A percentile compares a stretch with the other conserved stretches of the same genome.
phyloP scores from a whole-genome alignment of 257 asterid species.

The Salvia splendens region DNA sequence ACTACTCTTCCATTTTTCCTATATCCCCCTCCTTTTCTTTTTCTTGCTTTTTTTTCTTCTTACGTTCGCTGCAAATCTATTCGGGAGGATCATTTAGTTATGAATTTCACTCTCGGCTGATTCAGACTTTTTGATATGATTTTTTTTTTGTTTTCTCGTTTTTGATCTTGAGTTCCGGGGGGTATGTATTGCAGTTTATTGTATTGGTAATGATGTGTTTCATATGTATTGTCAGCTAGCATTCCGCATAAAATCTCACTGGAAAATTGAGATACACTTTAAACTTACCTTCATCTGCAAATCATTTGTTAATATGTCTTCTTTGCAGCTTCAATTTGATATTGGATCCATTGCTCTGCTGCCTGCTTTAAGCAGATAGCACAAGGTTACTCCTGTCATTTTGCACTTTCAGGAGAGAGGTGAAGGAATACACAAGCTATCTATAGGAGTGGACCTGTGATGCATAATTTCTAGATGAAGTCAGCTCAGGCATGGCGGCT shows the following conservation, averaged over 20 bases:
- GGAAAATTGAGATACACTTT: not conserved
- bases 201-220: slow-evolving; percentile 3
- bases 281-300: slow-evolving; percentile 7
- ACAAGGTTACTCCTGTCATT: slow-evolving; percentile 20
- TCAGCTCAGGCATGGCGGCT: slow-evolving; percentile 82
- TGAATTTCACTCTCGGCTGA: too few species aligned
- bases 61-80: too few species aligned
- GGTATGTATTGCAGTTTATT: not conserved
- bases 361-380: slow-evolving; percentile 34
- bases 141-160: not conserved
- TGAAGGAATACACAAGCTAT: slow-evolving; percentile 17
- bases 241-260: slow-evolving; percentile 10
- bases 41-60: not conserved
- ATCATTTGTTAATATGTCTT: not conserved
- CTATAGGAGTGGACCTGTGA: slow-evolving; percentile 40
- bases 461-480: slow-evolving; percentile 76
- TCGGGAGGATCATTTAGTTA: too few species aligned
- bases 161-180: slow-evolving; percentile 7
- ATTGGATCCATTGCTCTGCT: slow-evolving; percentile 20
- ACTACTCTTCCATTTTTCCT: slow-evolving; percentile 3
- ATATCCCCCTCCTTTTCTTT: slow-evolving; percentile 1
- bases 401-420: slow-evolving; percentile 26
- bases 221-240: slow-evolving; percentile 15
- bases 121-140: not conserved
- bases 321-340: slow-evolving; percentile 33